Evolutionary conservation across 75 land plant genomes (phyloP).

Genomic region (Selaginella tamariscina): DNA sequence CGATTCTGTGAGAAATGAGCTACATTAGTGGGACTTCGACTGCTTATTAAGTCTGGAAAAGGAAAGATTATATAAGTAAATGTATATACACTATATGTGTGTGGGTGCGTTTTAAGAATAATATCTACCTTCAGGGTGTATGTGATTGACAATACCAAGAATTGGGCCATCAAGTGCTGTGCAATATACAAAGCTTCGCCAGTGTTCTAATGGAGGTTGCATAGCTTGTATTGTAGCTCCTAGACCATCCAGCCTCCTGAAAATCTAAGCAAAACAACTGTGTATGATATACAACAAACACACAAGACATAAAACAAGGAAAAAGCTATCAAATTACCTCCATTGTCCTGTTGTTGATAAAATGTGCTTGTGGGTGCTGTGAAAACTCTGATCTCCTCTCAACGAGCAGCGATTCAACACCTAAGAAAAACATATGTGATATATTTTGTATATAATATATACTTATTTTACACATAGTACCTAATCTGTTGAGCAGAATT

Average conservation of each 20-base stretch:
- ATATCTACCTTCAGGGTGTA: slow-evolving; percentile 61
- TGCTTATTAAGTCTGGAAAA: slow-evolving; percentile 48
- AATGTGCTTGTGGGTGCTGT: slow-evolving; percentile 91
- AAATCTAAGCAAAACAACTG: slow-evolving; percentile 41
- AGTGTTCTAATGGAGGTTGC: slow-evolving; percentile 76
- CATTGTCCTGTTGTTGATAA: slow-evolving; percentile 93
- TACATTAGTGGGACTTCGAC: slow-evolving; percentile 68
- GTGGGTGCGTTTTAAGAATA: too few relatives aligned
- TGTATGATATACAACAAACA: too few relatives aligned
- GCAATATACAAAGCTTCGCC: slow-evolving; percentile 95
- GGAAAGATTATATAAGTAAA: not conserved
- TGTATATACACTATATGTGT: too few relatives aligned
- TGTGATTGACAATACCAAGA: slow-evolving; percentile 84
- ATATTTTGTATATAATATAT: not conserved
- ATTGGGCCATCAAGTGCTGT: slow-evolving; percentile 70
- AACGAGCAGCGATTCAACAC: slow-evolving; percentile 42
- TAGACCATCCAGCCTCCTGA: slow-evolving; percentile 67
- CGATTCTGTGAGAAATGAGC: slow-evolving; percentile 94
- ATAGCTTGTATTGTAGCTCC: slow-evolving; percentile 47
- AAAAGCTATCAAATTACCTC: slow-evolving; percentile 42
- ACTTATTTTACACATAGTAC: slow-evolving; percentile 21
- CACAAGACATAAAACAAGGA: not conserved
- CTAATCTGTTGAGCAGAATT: slow-evolving; percentile 64
- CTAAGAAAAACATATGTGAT: slow-evolving; percentile 19
- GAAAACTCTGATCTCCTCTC: slow-evolving; percentile 53